These are phyloP conservation scores for Andrographis paniculata DNA, from an alignment of 305 asterid species.

Conservation along the genomic window DNA sequence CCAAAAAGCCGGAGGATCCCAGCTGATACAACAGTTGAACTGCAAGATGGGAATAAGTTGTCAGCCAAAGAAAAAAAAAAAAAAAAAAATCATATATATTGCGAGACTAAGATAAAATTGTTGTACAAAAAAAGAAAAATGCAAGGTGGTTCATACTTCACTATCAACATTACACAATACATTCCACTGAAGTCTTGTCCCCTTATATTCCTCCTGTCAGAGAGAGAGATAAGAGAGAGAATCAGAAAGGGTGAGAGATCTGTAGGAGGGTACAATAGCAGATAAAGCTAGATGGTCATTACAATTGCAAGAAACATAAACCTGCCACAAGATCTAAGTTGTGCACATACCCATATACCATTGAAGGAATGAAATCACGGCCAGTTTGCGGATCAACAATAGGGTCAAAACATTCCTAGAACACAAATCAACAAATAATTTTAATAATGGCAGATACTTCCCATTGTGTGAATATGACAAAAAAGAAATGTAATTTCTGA, in stretches of 20 bases:
- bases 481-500: neutral
- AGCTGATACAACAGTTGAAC: conserved; percentile 53
- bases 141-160: conserved; percentile 34
- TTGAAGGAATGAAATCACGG: conserved; percentile 61
- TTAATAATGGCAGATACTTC: neutral
- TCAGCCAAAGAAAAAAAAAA: no score
- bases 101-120: neutral
- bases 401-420: conserved; percentile 61
- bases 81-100: neutral
- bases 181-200: conserved; percentile 62
- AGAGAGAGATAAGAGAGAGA: neutral
- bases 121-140: neutral
- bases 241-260: neutral
- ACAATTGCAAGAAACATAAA: conserved; percentile 10
- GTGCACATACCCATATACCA: conserved; percentile 57
- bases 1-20: conserved; percentile 48
- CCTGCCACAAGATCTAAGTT: conserved; percentile 5
- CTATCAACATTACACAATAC: conserved; percentile 47
- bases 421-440: conserved; percentile 6
- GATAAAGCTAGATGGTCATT: conserved; percentile 6
- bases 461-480: neutral
- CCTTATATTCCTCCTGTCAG: conserved; percentile 43
- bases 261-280: conserved; percentile 3
- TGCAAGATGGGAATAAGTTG: conserved; percentile 30
- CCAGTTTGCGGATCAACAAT: conserved; percentile 61